phyloP scores from a whole-genome alignment of 441 rosid species.

The Erodium trifolium region DNA sequence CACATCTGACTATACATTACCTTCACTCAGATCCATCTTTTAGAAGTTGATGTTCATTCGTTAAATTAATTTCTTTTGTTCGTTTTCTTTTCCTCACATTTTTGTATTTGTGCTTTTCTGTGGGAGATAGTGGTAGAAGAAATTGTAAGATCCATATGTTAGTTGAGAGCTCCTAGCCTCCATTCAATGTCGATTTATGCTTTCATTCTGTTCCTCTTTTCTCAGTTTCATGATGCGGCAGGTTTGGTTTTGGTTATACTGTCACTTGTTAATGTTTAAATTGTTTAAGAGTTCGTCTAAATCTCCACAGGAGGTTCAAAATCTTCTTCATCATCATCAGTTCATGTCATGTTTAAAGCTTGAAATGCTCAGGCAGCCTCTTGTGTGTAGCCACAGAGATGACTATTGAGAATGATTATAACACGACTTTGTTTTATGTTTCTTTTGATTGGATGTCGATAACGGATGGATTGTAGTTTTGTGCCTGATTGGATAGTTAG shows the following conservation, averaged over 20 bases:
- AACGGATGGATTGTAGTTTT: too few species aligned
- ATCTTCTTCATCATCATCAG: not conserved
- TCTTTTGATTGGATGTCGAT: too few species aligned
- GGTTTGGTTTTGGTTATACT: not conserved
- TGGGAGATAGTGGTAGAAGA: constrained; percentile 6
- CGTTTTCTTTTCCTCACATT: not conserved
- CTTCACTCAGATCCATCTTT: not conserved
- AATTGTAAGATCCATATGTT: constrained; percentile 10
- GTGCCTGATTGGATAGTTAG: too few species aligned
- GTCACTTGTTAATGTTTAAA: not conserved
- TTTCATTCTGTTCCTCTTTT: not conserved
- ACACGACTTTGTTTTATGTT: too few species aligned
- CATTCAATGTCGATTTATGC: not conserved
- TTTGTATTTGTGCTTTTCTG: constrained; percentile 13
- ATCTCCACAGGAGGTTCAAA: not conserved
- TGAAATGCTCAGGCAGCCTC: not conserved
- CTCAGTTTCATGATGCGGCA: not conserved
- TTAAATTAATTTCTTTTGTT: too few species aligned
- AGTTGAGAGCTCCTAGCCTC: not conserved
- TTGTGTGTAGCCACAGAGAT: too few species aligned
- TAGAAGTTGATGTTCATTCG: constrained; percentile 1
- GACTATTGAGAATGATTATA: too few species aligned
- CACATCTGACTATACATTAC: too few species aligned
- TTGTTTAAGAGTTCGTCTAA: not conserved
- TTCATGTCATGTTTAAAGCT: not conserved